These are phyloP conservation scores for Bolboschoenus planiculmis DNA, from an alignment of 176 grass and related monocot species.

Conservation along the genomic window DNA sequence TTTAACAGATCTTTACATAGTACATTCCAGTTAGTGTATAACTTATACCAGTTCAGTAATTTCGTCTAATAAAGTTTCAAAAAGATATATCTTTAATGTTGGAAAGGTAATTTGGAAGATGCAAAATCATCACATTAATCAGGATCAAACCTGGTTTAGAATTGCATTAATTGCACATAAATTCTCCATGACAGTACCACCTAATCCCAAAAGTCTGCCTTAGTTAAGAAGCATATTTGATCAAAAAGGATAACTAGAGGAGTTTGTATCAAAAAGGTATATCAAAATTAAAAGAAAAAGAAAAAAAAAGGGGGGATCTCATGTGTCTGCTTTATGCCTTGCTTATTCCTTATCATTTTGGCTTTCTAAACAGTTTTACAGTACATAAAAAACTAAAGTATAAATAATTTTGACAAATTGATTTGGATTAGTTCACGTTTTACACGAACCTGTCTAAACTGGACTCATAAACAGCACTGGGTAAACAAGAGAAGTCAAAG, in stretches of 20 bases:
- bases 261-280: background rate
- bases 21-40: too few species aligned
- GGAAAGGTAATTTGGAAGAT: background rate
- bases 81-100: too few species aligned
- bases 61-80: too few species aligned
- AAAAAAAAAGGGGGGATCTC: background rate
- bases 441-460: too few species aligned
- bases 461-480: too few species aligned
- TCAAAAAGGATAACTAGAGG: background rate
- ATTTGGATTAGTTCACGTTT: background rate
- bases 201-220: background rate
- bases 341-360: background rate
- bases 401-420: too few species aligned
- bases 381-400: background rate
- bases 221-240: background rate
- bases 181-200: too few species aligned
- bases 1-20: background rate
- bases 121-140: background rate
- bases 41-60: too few species aligned
- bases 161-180: too few species aligned
- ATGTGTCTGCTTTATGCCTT: background rate
- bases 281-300: too few species aligned
- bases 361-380: background rate
- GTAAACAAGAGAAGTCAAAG: too few species aligned
- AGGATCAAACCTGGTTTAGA: too few species aligned